Evolutionary conservation across 805 yeast species (phyloP).

Genomic region (Starmerella davenportii): DNA sequence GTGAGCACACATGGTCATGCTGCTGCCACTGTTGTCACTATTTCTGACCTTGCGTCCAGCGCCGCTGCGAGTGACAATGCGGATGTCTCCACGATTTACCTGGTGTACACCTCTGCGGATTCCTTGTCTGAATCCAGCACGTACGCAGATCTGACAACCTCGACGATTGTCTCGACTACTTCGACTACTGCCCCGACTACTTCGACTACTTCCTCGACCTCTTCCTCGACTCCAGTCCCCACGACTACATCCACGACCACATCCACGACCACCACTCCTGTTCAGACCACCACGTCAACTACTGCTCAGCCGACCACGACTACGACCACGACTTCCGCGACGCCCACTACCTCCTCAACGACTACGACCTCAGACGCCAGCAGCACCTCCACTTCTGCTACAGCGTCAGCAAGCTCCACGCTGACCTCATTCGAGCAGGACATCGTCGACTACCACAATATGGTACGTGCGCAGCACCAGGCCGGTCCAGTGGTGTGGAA

Average conservation of each 20-base stretch:
- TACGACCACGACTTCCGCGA: neutral
- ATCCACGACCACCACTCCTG: neutral
- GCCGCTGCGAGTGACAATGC: no score
- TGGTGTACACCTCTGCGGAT: no score
- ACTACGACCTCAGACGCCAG: slow-evolving; percentile 3
- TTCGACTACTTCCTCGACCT: neutral
- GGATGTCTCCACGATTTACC: no score
- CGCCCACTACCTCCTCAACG: slow-evolving; percentile 13
- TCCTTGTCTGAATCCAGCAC: no score
- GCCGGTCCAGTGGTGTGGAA: slow-evolving; percentile 41
- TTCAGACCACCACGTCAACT: no score
- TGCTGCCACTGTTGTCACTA: no score
- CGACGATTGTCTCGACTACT: neutral
- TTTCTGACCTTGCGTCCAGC: no score
- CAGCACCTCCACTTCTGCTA: slow-evolving; percentile 12
- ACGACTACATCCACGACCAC: neutral
- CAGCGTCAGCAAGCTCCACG: slow-evolving; percentile 5
- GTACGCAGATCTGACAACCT: no score
- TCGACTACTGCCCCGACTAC: neutral
- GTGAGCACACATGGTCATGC: no score
- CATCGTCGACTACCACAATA: slow-evolving; percentile 45
- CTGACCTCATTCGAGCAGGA: slow-evolving; percentile 11
- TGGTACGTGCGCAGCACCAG: slow-evolving; percentile 35
- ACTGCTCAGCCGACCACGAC: neutral
- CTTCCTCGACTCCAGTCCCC: neutral